phyloP scores from a whole-genome alignment of 2,329 filamentous ascomycete species.

The Aspergillus sp. region DNA sequence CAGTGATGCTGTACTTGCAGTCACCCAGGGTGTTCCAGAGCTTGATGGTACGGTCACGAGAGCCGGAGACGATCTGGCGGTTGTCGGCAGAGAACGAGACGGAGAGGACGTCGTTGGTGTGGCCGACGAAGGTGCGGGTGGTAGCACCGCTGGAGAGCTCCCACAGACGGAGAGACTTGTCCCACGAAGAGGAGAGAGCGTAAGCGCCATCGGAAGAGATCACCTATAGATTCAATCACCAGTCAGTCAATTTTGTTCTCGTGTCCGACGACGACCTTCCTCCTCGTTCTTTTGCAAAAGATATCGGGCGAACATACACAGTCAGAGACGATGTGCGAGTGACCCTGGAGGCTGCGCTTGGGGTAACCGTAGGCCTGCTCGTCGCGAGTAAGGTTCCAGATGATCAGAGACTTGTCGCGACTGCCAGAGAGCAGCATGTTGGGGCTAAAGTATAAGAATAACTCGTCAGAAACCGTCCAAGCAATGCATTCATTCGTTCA shows the following conservation, averaged over 20 bases:
- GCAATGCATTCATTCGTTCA: background rate
- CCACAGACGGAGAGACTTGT: slow-evolving; percentile 99
- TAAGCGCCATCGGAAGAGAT: slow-evolving; percentile 99
- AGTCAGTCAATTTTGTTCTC: background rate
- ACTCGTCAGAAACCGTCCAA: slow-evolving; percentile 30
- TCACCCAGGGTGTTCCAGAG: slow-evolving; percentile 99
- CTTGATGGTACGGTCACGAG: slow-evolving; percentile 98
- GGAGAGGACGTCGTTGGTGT: slow-evolving; percentile 98
- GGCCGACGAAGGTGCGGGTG: slow-evolving; percentile 96
- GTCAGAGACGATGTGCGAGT: slow-evolving; percentile 99
- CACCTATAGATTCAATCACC: slow-evolving; percentile 51
- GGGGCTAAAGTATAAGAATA: slow-evolving; percentile 52
- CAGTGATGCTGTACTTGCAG: slow-evolving; percentile 99
- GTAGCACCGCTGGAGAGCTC: slow-evolving; percentile 95
- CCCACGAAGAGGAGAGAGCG: slow-evolving; percentile 97
- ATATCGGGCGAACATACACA: slow-evolving; percentile 63
- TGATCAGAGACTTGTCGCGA: slow-evolving; percentile 98
- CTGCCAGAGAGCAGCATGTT: slow-evolving; percentile 98
- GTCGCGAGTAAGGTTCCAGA: slow-evolving; percentile 99
- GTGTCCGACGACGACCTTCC: background rate
- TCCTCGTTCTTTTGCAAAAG: no score
- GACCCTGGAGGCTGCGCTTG: slow-evolving; percentile 96
- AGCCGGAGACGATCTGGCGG: slow-evolving; percentile 98
- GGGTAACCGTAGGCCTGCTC: slow-evolving; percentile 97
- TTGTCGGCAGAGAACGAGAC: slow-evolving; percentile 99